Percentiles rank a stretch among this genome's conserved stretches.
Evolutionary conservation across 169 alveolate genomes (phyloP).

Genomic region (Babesia ovata): DNA sequence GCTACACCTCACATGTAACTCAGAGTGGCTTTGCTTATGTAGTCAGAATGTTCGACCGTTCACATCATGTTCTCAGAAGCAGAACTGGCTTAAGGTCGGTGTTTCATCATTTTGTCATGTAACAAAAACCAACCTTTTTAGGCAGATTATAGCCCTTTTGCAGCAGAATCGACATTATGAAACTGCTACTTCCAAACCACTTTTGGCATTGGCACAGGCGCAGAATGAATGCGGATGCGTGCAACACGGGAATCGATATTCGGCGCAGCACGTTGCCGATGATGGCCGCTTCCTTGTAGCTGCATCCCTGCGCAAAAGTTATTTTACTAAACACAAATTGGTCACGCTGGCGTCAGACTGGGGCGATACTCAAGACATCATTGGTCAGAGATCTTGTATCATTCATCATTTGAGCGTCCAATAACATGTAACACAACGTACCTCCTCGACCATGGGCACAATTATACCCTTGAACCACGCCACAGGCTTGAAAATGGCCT

Average conservation of each 20-base stretch:
- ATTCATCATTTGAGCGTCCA: slow-evolving; percentile 72
- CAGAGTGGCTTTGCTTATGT: slow-evolving; percentile 66
- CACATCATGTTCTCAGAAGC: slow-evolving; percentile 52
- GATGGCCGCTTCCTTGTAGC: slow-evolving; percentile 93
- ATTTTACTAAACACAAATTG: neutral
- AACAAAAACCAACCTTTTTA: slow-evolving; percentile 79
- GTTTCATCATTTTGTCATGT: slow-evolving; percentile 28
- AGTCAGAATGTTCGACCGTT: slow-evolving; percentile 52
- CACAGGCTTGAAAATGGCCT: slow-evolving; percentile 92
- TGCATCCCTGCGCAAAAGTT: slow-evolving; percentile 77
- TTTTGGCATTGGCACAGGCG: slow-evolving; percentile 86
- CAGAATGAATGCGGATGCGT: slow-evolving; percentile 90
- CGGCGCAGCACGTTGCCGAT: slow-evolving; percentile 90
- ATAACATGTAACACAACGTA: slow-evolving; percentile 30
- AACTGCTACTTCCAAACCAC: slow-evolving; percentile 86
- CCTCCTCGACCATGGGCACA: slow-evolving; percentile 89
- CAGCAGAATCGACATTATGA: slow-evolving; percentile 88
- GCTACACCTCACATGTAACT: slow-evolving; percentile 26
- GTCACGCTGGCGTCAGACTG: slow-evolving; percentile 73
- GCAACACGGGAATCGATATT: slow-evolving; percentile 90
- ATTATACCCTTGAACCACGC: slow-evolving; percentile 96
- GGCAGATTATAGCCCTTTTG: slow-evolving; percentile 92
- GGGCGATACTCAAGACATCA: slow-evolving; percentile 79
- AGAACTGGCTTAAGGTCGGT: slow-evolving; percentile 51
- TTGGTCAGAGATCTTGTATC: slow-evolving; percentile 56